Conservation (phyloP, 2,329 filamentous ascomycete species). For the Trichoderma atroviride region DNA sequence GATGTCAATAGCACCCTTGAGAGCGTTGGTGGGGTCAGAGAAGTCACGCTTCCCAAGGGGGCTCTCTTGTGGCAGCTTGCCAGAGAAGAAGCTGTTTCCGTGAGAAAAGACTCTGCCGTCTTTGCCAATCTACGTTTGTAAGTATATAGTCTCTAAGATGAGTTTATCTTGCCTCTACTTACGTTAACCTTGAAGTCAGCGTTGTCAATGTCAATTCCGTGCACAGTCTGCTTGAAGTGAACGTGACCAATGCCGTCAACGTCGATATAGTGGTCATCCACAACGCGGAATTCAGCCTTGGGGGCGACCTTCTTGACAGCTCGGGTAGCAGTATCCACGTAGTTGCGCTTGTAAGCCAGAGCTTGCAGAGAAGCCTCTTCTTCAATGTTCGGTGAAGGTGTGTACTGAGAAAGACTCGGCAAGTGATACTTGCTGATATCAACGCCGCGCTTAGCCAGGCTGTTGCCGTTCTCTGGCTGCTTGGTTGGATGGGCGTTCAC, state of each 20-base stretch:
- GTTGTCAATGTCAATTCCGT: constrained; percentile 63
- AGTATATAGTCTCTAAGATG: not conserved
- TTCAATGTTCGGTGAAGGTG: constrained; percentile 30
- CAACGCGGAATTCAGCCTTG: constrained; percentile 51
- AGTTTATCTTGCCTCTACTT: constrained; percentile 33
- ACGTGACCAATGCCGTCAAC: constrained; percentile 59
- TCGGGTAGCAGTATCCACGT: constrained; percentile 49
- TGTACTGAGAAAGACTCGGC: constrained; percentile 38
- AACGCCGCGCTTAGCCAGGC: constrained; percentile 37
- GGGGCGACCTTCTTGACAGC: constrained; percentile 45
- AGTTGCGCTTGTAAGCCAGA: constrained; percentile 35
- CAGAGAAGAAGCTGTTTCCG: constrained; percentile 53
- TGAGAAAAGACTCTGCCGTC: constrained; percentile 61
- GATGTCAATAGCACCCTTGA: constrained; percentile 45
- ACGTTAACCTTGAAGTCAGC: constrained; percentile 64
- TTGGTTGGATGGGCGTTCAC: constrained; percentile 39
- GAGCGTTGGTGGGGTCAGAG: constrained; percentile 48
- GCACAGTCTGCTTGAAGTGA: constrained; percentile 61
- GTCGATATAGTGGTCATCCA: constrained; percentile 57
- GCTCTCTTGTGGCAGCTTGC: constrained; percentile 44
- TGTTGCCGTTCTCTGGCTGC: constrained; percentile 32
- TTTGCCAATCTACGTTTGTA: constrained; percentile 45
- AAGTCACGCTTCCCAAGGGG: constrained; percentile 45
- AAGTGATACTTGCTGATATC: constrained; percentile 41
- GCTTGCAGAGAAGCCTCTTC: constrained; percentile 32